phyloP scores from a whole-genome alignment of 208 protist species.

The Phytomonas francai region DNA sequence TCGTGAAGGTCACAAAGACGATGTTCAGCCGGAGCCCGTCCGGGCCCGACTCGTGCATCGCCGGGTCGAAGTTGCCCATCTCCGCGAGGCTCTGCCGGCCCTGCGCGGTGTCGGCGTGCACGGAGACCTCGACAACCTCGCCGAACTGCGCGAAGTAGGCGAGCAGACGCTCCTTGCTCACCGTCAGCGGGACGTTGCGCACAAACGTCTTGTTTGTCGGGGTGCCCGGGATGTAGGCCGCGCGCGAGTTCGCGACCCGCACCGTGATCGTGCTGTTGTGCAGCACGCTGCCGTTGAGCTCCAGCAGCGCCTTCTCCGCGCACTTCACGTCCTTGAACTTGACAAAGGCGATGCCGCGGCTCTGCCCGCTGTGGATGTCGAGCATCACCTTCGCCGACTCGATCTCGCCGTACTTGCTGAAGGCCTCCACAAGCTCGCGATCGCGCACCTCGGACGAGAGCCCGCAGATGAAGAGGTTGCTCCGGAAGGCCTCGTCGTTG shows the following conservation, averaged over 20 bases:
- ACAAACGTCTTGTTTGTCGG: slow-evolving; percentile 74
- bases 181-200: slow-evolving; percentile 49
- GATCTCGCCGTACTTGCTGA: slow-evolving; percentile 37
- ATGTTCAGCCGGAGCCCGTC: slow-evolving; percentile 38
- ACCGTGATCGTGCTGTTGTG: slow-evolving; percentile 33
- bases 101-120: slow-evolving; percentile 57
- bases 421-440: slow-evolving; percentile 32
- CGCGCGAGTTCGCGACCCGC: slow-evolving; percentile 52
- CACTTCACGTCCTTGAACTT: slow-evolving; percentile 38
- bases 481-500: slow-evolving; percentile 38
- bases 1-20: slow-evolving; percentile 67
- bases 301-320: slow-evolving; percentile 36
- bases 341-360: slow-evolving; percentile 69
- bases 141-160: slow-evolving; percentile 53
- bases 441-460: slow-evolving; percentile 35
- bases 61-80: too few relatives aligned
- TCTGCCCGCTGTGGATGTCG: slow-evolving; percentile 64
- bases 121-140: slow-evolving; percentile 56
- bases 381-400: slow-evolving; percentile 82
- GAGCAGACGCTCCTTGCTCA: slow-evolving; percentile 31
- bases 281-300: slow-evolving; percentile 30
- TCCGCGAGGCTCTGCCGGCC: slow-evolving; percentile 6
- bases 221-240: slow-evolving; percentile 53
- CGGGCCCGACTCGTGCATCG: background rate
- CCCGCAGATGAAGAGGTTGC: slow-evolving; percentile 73